Evolutionary conservation across 306 rosid species (phyloP).

Genomic region (Acacia crassicarpa): DNA sequence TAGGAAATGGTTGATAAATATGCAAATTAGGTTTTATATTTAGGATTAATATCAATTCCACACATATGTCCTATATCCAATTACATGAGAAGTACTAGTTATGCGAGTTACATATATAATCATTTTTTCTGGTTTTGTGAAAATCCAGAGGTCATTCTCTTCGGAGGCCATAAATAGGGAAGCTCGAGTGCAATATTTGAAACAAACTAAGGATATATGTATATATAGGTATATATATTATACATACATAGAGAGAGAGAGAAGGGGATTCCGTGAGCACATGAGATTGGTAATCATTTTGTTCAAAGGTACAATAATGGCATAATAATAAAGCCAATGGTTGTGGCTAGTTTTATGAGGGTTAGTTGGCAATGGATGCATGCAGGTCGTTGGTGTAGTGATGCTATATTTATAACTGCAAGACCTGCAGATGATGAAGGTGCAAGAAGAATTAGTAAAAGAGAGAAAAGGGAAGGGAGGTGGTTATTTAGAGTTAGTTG

Average conservation of each 20-base stretch:
- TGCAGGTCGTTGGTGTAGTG: neutral
- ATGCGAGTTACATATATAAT: neutral
- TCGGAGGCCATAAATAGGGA: neutral
- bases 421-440: neutral
- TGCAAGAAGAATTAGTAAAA: neutral
- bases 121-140: neutral
- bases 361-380: constrained; percentile 1
- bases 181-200: neutral
- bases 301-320: neutral
- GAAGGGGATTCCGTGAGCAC: neutral
- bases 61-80: rapidly evolving
- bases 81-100: neutral
- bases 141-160: neutral
- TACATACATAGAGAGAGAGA: neutral
- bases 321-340: neutral
- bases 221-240: neutral
- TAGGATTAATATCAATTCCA: no score
- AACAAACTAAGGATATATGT: neutral
- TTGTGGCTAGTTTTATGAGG: neutral
- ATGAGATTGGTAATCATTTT: neutral
- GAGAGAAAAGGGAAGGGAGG: neutral
- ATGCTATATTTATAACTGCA: constrained; percentile 4
- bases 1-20: no score
- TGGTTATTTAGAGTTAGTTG: constrained; percentile 30
- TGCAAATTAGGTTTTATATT: no score